Conservation (phyloP, 306 rosid genomes). For the Mimosa pudica region DNA sequence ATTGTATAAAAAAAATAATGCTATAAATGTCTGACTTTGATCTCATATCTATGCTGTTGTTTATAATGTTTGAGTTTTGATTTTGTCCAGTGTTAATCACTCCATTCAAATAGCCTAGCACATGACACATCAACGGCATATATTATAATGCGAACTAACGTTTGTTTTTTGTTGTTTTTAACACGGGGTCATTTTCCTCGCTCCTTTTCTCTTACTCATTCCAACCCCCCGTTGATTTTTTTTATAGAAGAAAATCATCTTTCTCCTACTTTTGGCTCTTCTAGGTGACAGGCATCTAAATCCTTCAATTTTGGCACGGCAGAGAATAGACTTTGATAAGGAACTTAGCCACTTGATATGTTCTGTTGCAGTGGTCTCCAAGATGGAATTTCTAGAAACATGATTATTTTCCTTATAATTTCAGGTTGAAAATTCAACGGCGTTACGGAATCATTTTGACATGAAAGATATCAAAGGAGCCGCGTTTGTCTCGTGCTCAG, state of each 20-base stretch:
- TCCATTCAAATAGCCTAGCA: slow-evolving; percentile 31
- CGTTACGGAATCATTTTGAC: neutral
- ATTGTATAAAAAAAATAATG: too few species aligned
- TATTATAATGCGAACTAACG: neutral
- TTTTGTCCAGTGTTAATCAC: slow-evolving; percentile 33
- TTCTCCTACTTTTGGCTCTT: slow-evolving; percentile 36
- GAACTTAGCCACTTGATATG: neutral
- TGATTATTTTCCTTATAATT: neutral
- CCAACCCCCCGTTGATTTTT: neutral
- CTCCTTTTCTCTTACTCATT: neutral
- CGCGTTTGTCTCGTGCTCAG: neutral
- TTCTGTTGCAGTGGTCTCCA: neutral
- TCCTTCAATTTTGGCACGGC: neutral
- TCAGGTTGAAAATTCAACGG: neutral
- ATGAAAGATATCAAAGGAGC: neutral
- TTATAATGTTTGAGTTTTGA: slow-evolving; percentile 31
- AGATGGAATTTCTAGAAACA: neutral
- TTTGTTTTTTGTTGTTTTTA: neutral
- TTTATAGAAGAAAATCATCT: neutral
- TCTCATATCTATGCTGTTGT: slow-evolving; percentile 13
- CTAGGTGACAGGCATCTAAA: slow-evolving; percentile 27
- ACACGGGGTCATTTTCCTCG: neutral
- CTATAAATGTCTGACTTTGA: slow-evolving; percentile 29
- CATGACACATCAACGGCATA: slow-evolving; percentile 25
- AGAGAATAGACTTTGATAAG: neutral